Conservation (phyloP, 164 flowering plant species). For the Aristolochia fimbriata region DNA sequence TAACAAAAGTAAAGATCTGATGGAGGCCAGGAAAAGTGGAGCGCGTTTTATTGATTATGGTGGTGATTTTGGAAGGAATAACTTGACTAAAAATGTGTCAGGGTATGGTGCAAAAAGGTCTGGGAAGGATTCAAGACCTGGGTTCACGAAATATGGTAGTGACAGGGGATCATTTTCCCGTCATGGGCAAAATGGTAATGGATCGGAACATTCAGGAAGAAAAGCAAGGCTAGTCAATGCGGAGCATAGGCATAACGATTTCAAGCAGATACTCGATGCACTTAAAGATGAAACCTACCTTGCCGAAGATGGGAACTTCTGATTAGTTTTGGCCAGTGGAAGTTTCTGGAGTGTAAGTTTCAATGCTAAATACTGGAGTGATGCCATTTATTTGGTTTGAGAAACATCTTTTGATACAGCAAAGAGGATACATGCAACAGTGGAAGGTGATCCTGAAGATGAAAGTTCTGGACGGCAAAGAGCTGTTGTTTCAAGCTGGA, state of each 20-base stretch:
- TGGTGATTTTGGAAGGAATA: background rate
- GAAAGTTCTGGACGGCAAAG: too few relatives aligned
- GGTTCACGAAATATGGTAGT: background rate
- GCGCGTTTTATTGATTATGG: background rate
- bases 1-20: background rate
- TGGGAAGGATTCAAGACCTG: constrained; percentile 7
- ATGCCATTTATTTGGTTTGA: too few relatives aligned
- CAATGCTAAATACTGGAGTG: too few relatives aligned
- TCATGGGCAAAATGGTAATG: background rate
- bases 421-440: too few relatives aligned
- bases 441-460: too few relatives aligned
- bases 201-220: background rate
- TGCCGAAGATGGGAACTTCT: background rate
- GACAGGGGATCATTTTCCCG: background rate
- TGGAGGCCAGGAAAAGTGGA: background rate
- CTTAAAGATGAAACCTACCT: constrained; percentile 11
- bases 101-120: background rate
- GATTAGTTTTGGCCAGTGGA: too few relatives aligned
- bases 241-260: constrained; percentile 13
- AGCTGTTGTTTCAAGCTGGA: too few relatives aligned
- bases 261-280: constrained; percentile 20
- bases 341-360: too few relatives aligned
- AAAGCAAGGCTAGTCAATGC: background rate
- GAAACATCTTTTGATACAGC: too few relatives aligned
- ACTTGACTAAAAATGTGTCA: constrained; percentile 5